These are phyloP conservation scores for Triadica sebifera DNA, from an alignment of 345 rosid genomes.

Conservation along the genomic window DNA sequence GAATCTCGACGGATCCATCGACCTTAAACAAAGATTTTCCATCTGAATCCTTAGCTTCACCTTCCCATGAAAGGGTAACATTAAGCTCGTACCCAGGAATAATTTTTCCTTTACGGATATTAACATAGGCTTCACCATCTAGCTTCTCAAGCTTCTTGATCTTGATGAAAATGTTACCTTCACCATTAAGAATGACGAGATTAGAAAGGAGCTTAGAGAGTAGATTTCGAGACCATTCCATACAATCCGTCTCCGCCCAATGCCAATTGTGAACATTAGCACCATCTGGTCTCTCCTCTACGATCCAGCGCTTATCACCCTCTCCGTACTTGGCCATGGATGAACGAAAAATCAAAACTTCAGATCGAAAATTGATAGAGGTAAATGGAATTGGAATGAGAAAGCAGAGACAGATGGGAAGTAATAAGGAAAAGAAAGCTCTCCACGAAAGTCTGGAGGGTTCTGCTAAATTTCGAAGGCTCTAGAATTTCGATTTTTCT, in stretches of 20 bases:
- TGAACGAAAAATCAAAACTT: not conserved
- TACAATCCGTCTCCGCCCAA: slow-evolving; percentile 94
- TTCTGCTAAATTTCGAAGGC: slow-evolving; percentile 6
- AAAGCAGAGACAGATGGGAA: not conserved
- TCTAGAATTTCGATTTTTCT: slow-evolving; percentile 3
- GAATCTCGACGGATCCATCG: slow-evolving; percentile 80
- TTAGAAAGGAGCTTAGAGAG: slow-evolving; percentile 53
- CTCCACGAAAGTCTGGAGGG: not conserved
- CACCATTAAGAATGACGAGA: slow-evolving; percentile 59
- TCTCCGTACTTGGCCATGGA: slow-evolving; percentile 92
- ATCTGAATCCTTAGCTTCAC: slow-evolving; percentile 73
- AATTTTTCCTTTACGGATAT: slow-evolving; percentile 85
- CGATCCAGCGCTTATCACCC: slow-evolving; percentile 99
- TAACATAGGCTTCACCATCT: slow-evolving; percentile 95
- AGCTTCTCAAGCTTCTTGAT: slow-evolving; percentile 64
- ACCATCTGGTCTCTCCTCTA: slow-evolving; percentile 92
- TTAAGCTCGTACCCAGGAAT: slow-evolving; percentile 91
- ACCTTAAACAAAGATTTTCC: slow-evolving; percentile 56
- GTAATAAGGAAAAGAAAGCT: not conserved
- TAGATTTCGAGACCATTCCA: slow-evolving; percentile 75
- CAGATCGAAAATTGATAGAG: not conserved
- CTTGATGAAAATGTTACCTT: slow-evolving; percentile 55
- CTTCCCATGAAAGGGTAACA: slow-evolving; percentile 74
- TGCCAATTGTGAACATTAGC: slow-evolving; percentile 99
- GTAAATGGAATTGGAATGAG: not conserved